Conservation (phyloP, 768 basidiomycete species). For the Mycena pura region DNA sequence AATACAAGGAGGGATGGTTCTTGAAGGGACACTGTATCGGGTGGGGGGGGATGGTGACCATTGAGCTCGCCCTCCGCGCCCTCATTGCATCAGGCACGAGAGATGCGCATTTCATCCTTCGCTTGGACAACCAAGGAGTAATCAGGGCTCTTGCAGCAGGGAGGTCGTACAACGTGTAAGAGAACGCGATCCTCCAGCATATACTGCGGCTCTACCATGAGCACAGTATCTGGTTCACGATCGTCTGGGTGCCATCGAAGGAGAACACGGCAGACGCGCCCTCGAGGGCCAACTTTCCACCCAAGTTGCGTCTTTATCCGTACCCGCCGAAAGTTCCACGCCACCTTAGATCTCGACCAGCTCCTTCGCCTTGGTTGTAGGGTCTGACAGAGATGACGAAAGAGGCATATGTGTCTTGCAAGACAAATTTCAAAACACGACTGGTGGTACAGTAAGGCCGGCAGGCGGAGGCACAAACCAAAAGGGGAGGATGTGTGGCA, state of each 20-base stretch:
- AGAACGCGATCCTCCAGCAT: slow-evolving; percentile 36
- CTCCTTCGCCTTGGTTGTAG: too few relatives aligned
- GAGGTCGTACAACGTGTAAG: slow-evolving; percentile 30
- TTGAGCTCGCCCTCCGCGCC: slow-evolving; percentile 47
- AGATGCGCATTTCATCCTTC: slow-evolving; percentile 35
- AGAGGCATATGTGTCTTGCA: too few relatives aligned
- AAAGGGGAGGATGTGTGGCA: too few relatives aligned
- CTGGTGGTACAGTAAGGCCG: too few relatives aligned
- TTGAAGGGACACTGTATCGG: slow-evolving; percentile 40
- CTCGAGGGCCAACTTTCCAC: slow-evolving; percentile 34
- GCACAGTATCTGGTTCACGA: slow-evolving; percentile 31
- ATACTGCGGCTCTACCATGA: slow-evolving; percentile 33
- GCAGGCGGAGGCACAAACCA: too few relatives aligned
- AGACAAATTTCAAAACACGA: too few relatives aligned
- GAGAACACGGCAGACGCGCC: slow-evolving; percentile 44
- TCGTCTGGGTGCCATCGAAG: slow-evolving; percentile 38
- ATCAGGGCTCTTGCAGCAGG: slow-evolving; percentile 40
- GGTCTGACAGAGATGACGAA: too few relatives aligned
- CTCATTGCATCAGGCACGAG: slow-evolving; percentile 32
- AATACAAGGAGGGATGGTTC: slow-evolving; percentile 39
- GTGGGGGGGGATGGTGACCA: slow-evolving; percentile 54
- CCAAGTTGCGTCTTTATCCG: not conserved
- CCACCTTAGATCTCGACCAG: too few relatives aligned
- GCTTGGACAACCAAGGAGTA: slow-evolving; percentile 51
- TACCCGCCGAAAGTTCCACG: not conserved